These are phyloP conservation scores for Rehmannia glutinosa DNA, from an alignment of 257 asterid species.

Conservation along the genomic window DNA sequence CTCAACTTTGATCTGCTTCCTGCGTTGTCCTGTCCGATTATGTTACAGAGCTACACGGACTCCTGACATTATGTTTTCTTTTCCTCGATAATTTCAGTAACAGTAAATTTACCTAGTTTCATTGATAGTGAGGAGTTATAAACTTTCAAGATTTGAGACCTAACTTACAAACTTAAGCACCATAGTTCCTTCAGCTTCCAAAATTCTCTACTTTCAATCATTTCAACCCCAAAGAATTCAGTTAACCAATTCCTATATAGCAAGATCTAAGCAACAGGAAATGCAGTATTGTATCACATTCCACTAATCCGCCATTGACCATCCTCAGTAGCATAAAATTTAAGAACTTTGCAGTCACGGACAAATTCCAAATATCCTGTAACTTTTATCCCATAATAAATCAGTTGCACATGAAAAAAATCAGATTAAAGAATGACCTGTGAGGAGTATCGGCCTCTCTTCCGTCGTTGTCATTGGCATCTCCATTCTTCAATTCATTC, in stretches of 20 bases:
- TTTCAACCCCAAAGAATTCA: background rate
- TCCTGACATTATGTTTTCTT: background rate
- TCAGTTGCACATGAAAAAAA: constrained; percentile 5
- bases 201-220: background rate
- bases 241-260: background rate
- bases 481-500: constrained; percentile 82
- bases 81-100: background rate
- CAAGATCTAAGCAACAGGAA: constrained; percentile 12
- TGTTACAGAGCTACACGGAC: constrained; percentile 13
- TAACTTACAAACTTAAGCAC: background rate
- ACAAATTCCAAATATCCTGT: constrained; percentile 6
- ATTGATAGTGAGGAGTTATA: constrained; percentile 3
- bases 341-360: background rate
- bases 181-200: background rate
- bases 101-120: background rate
- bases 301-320: background rate
- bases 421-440: constrained; percentile 43
- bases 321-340: background rate
- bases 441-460: constrained; percentile 60
- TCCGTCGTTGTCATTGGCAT: constrained; percentile 39
- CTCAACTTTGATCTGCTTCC: constrained; percentile 18
- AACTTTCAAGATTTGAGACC: background rate
- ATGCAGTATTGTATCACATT: background rate
- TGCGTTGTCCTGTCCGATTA: background rate
- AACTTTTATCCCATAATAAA: constrained; percentile 1